Conservation (phyloP, 2,329 filamentous ascomycete genomes). For the Fusarium drepaniforme region DNA sequence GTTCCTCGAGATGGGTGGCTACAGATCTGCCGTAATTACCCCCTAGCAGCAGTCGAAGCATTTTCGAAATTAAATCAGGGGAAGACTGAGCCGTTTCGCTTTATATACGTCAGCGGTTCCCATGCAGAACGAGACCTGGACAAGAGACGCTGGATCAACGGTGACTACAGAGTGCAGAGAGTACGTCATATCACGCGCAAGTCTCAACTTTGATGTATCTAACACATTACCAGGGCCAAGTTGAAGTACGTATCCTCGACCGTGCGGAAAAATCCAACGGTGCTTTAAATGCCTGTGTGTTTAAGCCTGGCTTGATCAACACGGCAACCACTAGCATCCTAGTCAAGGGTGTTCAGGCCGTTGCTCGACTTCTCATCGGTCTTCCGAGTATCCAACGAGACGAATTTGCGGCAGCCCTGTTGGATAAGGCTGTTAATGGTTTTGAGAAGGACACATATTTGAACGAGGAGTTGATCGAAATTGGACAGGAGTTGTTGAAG, state of each 20-base stretch:
- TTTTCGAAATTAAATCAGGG: slow-evolving; percentile 45
- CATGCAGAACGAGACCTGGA: slow-evolving; percentile 57
- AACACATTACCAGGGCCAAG: slow-evolving; percentile 55
- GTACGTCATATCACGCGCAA: slow-evolving; percentile 47
- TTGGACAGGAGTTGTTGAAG: slow-evolving; percentile 41
- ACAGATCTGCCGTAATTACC: slow-evolving; percentile 55
- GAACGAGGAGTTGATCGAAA: slow-evolving; percentile 57
- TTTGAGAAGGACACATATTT: slow-evolving; percentile 59
- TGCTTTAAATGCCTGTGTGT: slow-evolving; percentile 53
- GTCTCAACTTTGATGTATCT: neutral
- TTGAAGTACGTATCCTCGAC: slow-evolving; percentile 57
- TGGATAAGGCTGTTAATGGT: slow-evolving; percentile 59
- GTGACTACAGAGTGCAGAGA: slow-evolving; percentile 60
- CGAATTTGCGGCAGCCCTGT: slow-evolving; percentile 56
- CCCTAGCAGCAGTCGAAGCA: slow-evolving; percentile 48
- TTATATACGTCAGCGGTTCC: slow-evolving; percentile 63
- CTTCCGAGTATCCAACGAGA: slow-evolving; percentile 51
- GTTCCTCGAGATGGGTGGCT: slow-evolving; percentile 52
- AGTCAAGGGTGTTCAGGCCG: slow-evolving; percentile 15
- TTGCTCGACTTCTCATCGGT: slow-evolving; percentile 31
- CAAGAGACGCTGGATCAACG: slow-evolving; percentile 53
- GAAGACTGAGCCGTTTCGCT: slow-evolving; percentile 54
- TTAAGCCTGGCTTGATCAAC: slow-evolving; percentile 58
- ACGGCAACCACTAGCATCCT: slow-evolving; percentile 14
- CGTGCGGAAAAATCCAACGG: slow-evolving; percentile 54